Evolutionary conservation across 2,329 filamentous ascomycete genomes (phyloP), one percentile per base, ranked within the genome.

Genomic region (Penicillium sp.): DNA sequence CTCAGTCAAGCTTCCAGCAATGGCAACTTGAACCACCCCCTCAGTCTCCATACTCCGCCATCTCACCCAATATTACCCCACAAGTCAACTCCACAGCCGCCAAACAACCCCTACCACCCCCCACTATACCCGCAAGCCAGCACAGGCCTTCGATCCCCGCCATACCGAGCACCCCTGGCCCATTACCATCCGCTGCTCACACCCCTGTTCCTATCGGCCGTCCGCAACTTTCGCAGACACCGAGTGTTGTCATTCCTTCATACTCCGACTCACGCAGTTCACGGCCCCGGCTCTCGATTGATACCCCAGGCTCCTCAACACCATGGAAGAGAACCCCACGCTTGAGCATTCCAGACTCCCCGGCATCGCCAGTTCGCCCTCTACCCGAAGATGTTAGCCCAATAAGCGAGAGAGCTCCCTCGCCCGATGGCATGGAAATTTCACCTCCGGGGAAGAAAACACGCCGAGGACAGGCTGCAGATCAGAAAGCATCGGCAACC

Each of bases 341-440:
- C 13, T 51, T 70, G 42, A 73, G 65, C 9, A 68, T 77, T 37
- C 66, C 74, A 0, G 58, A 68, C 19, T 74, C 72, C 6, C 74
- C 75, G 27, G 65, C 67, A 16, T 79, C 77, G 21, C 77, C 77
- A 10, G 63, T 69, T 49, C 71, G 73, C 2, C 77, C 77, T 46
- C 67, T 71, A 5, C 71, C 76, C 2, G 75, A 76, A 52, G 77
- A 78, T 62, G 72, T 79, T 11, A 79, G 77, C 61, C 77, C 77
- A 0, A 78, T 79, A 54, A 79, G 77, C 49, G 77, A 79, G 35
- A 69, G 67, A 44, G 74, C 71, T 3, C 66, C 67, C n/a, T 78
- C 76, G 13, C 72, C 75, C 14, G 69, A 69, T 42, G 67, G 64
- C 19, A 64, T 68, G 49, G 68, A 70, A 54, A 56, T 63, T 13